These are phyloP conservation scores for Euphrasia arctica DNA, from an alignment of 305 asterid genomes.

Conservation along the genomic window DNA sequence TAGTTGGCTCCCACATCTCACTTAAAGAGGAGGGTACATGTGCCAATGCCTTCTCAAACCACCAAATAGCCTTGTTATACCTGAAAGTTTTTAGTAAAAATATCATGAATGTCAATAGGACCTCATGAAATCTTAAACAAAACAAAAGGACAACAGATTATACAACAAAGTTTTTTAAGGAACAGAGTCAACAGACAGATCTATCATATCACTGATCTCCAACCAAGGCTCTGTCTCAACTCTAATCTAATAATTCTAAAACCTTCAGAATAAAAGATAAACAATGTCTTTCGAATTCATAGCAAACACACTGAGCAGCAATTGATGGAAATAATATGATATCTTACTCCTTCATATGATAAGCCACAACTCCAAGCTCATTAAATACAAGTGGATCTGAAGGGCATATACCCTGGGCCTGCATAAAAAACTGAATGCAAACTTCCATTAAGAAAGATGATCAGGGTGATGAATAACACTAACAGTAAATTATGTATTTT, in stretches of 20 bases:
- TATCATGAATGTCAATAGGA: no score
- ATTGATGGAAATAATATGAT: slow-evolving; percentile 19
- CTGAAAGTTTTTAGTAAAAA: slow-evolving; percentile 34
- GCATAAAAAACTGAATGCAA: slow-evolving; percentile 85
- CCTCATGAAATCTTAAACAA: no score
- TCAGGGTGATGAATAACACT: slow-evolving; percentile 12
- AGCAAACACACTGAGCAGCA: slow-evolving; percentile 11
- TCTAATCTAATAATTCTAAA: no score
- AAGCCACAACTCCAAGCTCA: slow-evolving; percentile 98
- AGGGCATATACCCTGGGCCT: slow-evolving; percentile 47
- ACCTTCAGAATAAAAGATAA: no score
- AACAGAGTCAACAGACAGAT: no score
- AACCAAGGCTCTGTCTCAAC: no score
- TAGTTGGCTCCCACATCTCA: slow-evolving; percentile 82
- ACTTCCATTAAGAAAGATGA: slow-evolving; percentile 32
- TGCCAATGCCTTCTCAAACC: slow-evolving; percentile 91
- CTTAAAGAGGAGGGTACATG: slow-evolving; percentile 77
- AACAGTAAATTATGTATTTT: slow-evolving; percentile 16
- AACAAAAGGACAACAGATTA: no score
- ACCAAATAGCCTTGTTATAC: slow-evolving; percentile 80
- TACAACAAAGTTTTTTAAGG: no score
- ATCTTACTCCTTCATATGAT: slow-evolving; percentile 96
- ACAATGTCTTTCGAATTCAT: not conserved
- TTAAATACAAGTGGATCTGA: slow-evolving; percentile 96
- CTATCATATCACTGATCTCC: no score